phyloP scores from a whole-genome alignment of 176 grass and related monocot genomes.

The Oropetium thomaeum region DNA sequence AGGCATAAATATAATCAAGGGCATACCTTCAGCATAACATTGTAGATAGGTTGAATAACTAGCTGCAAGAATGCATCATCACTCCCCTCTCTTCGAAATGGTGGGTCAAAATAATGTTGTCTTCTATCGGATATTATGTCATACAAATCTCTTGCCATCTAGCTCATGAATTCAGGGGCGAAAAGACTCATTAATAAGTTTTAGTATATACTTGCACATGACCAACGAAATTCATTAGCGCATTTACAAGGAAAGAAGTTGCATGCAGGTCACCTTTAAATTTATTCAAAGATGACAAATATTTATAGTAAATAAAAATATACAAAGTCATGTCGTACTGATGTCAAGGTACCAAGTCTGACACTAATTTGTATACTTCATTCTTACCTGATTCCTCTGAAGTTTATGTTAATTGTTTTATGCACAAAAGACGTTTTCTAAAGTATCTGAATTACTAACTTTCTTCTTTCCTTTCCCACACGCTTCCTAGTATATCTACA shows the following conservation, averaged over 20 bases:
- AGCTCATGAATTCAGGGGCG: constrained; percentile 18
- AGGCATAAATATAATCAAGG: not conserved
- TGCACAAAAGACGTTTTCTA: not conserved
- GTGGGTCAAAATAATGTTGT: constrained; percentile 21
- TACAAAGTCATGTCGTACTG: not conserved
- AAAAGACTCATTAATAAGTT: constrained; percentile 6
- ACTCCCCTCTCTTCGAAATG: constrained; percentile 42
- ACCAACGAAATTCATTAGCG: not conserved
- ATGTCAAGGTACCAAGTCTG: too few relatives aligned
- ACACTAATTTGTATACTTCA: too few relatives aligned
- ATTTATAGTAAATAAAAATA: not conserved
- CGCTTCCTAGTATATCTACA: not conserved
- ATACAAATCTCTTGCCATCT: constrained; percentile 82
- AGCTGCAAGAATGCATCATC: constrained; percentile 57
- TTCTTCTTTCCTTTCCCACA: not conserved
- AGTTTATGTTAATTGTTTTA: constrained; percentile 15
- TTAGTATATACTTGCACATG: constrained; percentile 6
- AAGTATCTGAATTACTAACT: not conserved
- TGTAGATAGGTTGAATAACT: constrained; percentile 75
- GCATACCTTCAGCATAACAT: constrained; percentile 73
- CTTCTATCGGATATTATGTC: constrained; percentile 40
- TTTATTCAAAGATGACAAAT: not conserved
- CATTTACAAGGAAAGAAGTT: constrained; percentile 2
- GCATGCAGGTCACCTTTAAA: not conserved
- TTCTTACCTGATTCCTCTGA: not conserved